Conservation (phyloP, 805 yeast genomes). For the Candida vartiovaarae region DNA sequence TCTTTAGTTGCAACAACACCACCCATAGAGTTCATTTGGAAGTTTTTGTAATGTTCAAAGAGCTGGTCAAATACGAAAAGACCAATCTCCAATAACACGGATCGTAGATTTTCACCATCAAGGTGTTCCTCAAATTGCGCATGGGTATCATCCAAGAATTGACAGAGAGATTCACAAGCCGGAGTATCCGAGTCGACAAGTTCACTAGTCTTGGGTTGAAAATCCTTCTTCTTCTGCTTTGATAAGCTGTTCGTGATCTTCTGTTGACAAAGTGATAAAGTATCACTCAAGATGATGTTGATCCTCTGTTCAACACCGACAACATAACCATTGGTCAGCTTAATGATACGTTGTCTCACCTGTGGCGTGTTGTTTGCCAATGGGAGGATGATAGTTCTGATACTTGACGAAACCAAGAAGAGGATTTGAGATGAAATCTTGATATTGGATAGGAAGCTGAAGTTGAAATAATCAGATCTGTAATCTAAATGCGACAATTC, state of each 20-base stretch:
- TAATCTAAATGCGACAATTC: slow-evolving; percentile 32
- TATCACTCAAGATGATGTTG: slow-evolving; percentile 54
- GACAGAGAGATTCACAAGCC: slow-evolving; percentile 58
- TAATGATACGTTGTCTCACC: slow-evolving; percentile 51
- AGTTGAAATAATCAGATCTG: slow-evolving; percentile 28
- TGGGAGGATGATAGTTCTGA: slow-evolving; percentile 70
- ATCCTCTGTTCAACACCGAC: slow-evolving; percentile 57
- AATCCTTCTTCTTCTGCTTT: slow-evolving; percentile 74
- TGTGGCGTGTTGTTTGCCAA: slow-evolving; percentile 55
- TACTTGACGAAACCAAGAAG: slow-evolving; percentile 60
- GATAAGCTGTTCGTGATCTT: slow-evolving; percentile 45
- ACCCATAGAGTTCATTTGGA: slow-evolving; percentile 72
- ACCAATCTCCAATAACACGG: slow-evolving; percentile 52
- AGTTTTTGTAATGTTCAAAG: slow-evolving; percentile 67
- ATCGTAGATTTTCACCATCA: slow-evolving; percentile 41
- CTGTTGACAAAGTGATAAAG: slow-evolving; percentile 44
- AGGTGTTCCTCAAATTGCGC: slow-evolving; percentile 32
- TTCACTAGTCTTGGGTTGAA: slow-evolving; percentile 33
- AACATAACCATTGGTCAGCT: slow-evolving; percentile 53
- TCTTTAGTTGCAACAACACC: slow-evolving; percentile 80
- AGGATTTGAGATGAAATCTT: slow-evolving; percentile 52
- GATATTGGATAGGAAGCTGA: slow-evolving; percentile 43
- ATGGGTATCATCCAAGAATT: slow-evolving; percentile 39
- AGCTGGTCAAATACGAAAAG: slow-evolving; percentile 48
- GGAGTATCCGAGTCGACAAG: slow-evolving; percentile 54